Evolutionary conservation across 495 filamentous ascomycete species (phyloP).

Genomic region (Platismatia glauca): DNA sequence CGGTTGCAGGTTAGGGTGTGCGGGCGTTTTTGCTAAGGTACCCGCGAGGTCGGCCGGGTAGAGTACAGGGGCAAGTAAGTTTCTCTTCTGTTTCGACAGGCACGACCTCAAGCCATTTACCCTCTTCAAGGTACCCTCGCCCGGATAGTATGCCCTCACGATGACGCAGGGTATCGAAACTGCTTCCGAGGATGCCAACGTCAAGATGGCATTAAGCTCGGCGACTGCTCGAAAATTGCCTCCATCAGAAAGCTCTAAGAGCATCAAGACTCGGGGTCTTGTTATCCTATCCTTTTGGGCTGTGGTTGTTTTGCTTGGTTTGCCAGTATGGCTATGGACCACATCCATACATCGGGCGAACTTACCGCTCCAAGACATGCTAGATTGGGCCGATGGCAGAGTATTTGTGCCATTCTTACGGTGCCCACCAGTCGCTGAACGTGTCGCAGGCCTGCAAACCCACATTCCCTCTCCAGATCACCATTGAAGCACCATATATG

Average conservation of each 20-base stretch:
- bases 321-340: constrained; percentile 97
- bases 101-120: background rate
- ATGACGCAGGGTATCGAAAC: background rate
- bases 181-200: background rate
- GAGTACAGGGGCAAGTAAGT: too few relatives aligned
- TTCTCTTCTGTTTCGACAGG: background rate
- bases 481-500: constrained; percentile 61
- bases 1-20: too few relatives aligned
- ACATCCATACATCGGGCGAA: constrained; percentile 86
- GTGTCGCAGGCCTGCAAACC: constrained; percentile 65
- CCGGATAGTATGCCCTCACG: background rate
- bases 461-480: constrained; percentile 78
- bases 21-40: too few relatives aligned
- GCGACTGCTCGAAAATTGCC: constrained; percentile 31
- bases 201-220: background rate
- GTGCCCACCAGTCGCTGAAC: constrained; percentile 2
- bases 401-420: constrained; percentile 37
- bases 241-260: constrained; percentile 65
- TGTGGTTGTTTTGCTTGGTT: constrained; percentile 71
- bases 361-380: constrained; percentile 79
- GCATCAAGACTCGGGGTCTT: constrained; percentile 54
- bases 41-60: too few relatives aligned
- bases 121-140: background rate
- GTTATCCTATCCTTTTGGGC: constrained; percentile 89
- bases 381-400: constrained; percentile 87